These are phyloP conservation scores for Fusarium duplospermum DNA, from an alignment of 2,329 filamentous ascomycete genomes.

Conservation along the genomic window DNA sequence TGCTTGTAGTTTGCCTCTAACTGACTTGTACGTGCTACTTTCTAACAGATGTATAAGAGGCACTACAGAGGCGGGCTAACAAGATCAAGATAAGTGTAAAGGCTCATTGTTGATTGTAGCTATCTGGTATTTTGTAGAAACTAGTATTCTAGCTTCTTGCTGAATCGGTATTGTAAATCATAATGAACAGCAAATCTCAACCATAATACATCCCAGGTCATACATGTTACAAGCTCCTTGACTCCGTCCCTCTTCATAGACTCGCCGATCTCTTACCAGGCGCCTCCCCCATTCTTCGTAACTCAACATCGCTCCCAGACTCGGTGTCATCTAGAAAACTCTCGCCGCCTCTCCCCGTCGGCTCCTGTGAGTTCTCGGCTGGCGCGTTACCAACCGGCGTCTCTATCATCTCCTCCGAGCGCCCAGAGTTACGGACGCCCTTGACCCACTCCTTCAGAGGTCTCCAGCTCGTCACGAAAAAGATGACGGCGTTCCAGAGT, in stretches of 20 bases:
- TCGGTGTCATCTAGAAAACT: slow-evolving; percentile 47
- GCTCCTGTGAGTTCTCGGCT: slow-evolving; percentile 13
- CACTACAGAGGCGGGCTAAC: neutral
- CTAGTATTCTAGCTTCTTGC: neutral
- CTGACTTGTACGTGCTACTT: neutral
- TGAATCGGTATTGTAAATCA: neutral
- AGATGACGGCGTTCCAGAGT: slow-evolving; percentile 84
- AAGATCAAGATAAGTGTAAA: neutral
- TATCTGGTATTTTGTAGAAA: neutral
- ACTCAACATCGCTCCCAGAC: slow-evolving; percentile 51
- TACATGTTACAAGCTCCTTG: neutral
- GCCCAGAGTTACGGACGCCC: neutral
- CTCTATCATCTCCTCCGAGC: slow-evolving; percentile 30
- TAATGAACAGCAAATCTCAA: slow-evolving; percentile 15
- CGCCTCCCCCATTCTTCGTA: slow-evolving; percentile 44
- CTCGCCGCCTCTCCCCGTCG: slow-evolving; percentile 24
- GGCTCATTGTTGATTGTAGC: neutral
- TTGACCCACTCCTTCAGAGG: slow-evolving; percentile 35
- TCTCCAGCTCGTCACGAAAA: slow-evolving; percentile 72
- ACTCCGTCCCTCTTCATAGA: slow-evolving; percentile 17
- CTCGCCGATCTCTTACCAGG: slow-evolving; percentile 42
- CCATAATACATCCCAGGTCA: slow-evolving; percentile 17
- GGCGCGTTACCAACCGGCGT: neutral
- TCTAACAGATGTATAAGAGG: neutral
- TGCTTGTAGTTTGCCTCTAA: no score